Conservation (phyloP, 768 basidiomycete species). For the Bullera alba region DNA sequence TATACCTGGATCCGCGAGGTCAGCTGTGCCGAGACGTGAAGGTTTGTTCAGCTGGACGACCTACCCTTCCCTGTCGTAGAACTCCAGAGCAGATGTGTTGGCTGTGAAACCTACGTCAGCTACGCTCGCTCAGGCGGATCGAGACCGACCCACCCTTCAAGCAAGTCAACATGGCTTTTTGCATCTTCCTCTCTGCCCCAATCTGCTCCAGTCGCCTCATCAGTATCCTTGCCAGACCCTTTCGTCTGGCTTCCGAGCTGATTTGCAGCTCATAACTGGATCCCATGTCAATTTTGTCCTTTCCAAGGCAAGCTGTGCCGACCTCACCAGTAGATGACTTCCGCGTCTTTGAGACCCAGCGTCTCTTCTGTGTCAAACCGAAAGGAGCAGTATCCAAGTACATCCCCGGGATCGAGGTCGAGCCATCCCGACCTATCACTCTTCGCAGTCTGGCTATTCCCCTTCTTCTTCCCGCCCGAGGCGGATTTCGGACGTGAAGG, state of each 20-base stretch:
- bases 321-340: constrained; percentile 38
- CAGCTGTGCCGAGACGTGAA: background rate
- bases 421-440: too few relatives aligned
- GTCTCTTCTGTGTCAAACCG: constrained; percentile 39
- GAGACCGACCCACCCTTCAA: constrained; percentile 22
- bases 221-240: constrained; percentile 17
- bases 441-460: too few relatives aligned
- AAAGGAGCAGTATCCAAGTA: constrained; percentile 31
- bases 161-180: constrained; percentile 33
- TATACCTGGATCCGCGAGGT: constrained; percentile 12
- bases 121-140: background rate
- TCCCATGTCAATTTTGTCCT: background rate
- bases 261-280: constrained; percentile 35
- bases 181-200: constrained; percentile 18
- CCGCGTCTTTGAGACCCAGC: constrained; percentile 14
- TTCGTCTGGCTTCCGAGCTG: constrained; percentile 1
- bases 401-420: too few relatives aligned
- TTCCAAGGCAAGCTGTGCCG: too few relatives aligned
- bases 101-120: constrained; percentile 3
- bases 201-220: constrained; percentile 18
- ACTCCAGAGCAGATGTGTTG: constrained; percentile 19
- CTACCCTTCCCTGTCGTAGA: constrained; percentile 30
- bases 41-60: background rate
- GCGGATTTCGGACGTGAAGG: too few relatives aligned
- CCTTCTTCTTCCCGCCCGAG: too few relatives aligned